Base-by-base conservation (phyloP, 2,329 filamentous ascomycete species). In the Xylariaceae sp. region DNA sequence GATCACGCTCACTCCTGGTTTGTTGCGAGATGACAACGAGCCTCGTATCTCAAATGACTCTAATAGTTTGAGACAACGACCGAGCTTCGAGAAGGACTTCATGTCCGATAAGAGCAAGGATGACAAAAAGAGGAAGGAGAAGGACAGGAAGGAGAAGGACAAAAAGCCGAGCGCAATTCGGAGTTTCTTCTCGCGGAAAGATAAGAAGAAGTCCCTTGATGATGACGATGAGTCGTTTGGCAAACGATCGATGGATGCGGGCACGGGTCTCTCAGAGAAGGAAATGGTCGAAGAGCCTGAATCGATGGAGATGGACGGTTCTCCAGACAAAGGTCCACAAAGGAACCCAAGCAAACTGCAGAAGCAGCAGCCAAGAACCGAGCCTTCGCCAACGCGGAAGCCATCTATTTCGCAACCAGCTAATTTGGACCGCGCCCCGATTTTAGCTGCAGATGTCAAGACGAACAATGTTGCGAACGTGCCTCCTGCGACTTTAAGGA, bases 1-100 rank as follows among this genome's bases (percentile, higher is more conserved):
- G 69, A 97, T 98, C 52, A 95, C 90, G 0, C 77, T 98, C 34
- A 98, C 93, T 3, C 93, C 93, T 2, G 95, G 95, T 53, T 68
- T 98, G 39, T 71, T 97, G 31, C 83, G 91, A 32, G 91, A 97
- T 52, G 90, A 96, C 53, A 75, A 72, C 50, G 66, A 72, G 31
- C 52, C 65, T 12, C 63, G 73, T 45, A 58, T 54, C 19, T 70
- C 68, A 4, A 65, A 61, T 47, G 66, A 69, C 18, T 66, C 64
- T 2, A 66, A 72, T 58, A 75, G 63, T 56, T 60, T 58, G 45
- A 76, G 68, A 61, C 72, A 64, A 63, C 76, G 64, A 63, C 72
- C 68, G 62, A 91, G 73, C 73, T 70, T 94, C 12, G 60, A 63
- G 33, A 63, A 57, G 47, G 60, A 63, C 36, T 66, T 74, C 26